A percentile compares a stretch with the other conserved stretches of the same genome.
phyloP scores from a whole-genome alignment of 306 rosid species.

The Dryas octopetala region DNA sequence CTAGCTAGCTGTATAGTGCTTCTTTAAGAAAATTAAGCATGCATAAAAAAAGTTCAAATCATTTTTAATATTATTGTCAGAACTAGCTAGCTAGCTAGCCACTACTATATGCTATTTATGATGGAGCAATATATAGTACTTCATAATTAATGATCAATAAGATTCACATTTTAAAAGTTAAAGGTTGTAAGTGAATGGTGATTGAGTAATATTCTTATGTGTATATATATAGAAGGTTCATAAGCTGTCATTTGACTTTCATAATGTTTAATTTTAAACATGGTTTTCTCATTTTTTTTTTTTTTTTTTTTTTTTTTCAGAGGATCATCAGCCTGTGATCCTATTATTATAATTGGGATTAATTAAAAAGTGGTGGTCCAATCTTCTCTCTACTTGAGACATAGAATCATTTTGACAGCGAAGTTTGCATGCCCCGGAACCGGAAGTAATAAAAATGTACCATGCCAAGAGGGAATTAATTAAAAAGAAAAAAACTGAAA shows the following conservation, averaged over 20 bases:
- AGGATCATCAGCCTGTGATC: too few species aligned
- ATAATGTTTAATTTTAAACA: too few species aligned
- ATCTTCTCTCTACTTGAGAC: conserved; percentile 37
- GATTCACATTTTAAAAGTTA: background rate
- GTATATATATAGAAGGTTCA: too few species aligned
- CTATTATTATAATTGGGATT: background rate
- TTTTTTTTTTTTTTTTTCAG: too few species aligned
- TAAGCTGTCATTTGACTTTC: too few species aligned
- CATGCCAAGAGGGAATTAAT: conserved; percentile 10
- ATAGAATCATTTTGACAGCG: conserved; percentile 68
- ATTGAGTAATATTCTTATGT: background rate
- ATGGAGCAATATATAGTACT: background rate
- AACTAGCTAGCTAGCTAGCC: background rate
- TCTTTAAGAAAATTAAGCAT: background rate
- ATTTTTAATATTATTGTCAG: too few species aligned
- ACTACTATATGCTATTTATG: background rate
- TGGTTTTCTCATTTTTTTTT: too few species aligned
- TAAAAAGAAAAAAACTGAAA: background rate
- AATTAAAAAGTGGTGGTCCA: conserved; percentile 55
- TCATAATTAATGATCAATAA: background rate
- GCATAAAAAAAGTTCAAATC: too few species aligned
- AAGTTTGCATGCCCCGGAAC: conserved; percentile 45
- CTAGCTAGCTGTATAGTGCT: conserved; percentile 4
- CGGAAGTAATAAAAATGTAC: conserved; percentile 26
- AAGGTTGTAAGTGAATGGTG: background rate